phyloP scores from a whole-genome alignment of 495 filamentous ascomycete genomes.

The Tetracladium marchalianum region DNA sequence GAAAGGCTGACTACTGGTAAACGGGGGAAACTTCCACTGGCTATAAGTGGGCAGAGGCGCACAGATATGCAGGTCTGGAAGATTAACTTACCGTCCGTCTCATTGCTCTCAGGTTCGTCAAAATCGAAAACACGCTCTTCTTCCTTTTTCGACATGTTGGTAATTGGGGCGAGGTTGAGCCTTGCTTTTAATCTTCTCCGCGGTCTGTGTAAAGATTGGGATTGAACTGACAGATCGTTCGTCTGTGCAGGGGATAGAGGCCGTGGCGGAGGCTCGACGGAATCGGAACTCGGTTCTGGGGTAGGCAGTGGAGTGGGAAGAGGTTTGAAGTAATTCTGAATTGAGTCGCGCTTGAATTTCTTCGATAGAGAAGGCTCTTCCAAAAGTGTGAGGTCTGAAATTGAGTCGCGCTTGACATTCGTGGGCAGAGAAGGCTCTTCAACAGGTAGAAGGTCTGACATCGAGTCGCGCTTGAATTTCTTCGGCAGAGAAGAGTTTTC shows the following conservation, averaged over 20 bases:
- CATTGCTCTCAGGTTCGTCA: too few relatives aligned
- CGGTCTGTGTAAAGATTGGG: background rate
- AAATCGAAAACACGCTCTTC: background rate
- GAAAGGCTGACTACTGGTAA: too few relatives aligned
- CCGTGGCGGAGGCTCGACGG: slow-evolving; percentile 4
- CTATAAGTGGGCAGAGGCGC: too few relatives aligned
- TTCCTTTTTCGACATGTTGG: background rate
- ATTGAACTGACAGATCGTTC: background rate
- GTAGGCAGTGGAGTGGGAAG: background rate
- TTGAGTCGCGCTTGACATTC: background rate
- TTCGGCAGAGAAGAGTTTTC: background rate
- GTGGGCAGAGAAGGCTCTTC: background rate
- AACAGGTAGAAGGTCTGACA: background rate
- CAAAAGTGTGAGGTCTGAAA: background rate
- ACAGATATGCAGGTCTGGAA: too few relatives aligned
- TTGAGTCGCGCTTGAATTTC: slow-evolving; percentile 4
- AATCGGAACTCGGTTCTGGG: slow-evolving; percentile 1
- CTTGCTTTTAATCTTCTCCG: slow-evolving; percentile 3
- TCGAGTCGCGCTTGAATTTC: background rate
- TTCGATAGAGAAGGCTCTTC: background rate
- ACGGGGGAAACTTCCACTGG: too few relatives aligned
- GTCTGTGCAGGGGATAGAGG: background rate
- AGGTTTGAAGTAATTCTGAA: slow-evolving; percentile 18
- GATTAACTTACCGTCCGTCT: too few relatives aligned
- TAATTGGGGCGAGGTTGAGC: background rate